phyloP scores from a whole-genome alignment of 495 filamentous ascomycete species.

The Chaetomium fimeti region DNA sequence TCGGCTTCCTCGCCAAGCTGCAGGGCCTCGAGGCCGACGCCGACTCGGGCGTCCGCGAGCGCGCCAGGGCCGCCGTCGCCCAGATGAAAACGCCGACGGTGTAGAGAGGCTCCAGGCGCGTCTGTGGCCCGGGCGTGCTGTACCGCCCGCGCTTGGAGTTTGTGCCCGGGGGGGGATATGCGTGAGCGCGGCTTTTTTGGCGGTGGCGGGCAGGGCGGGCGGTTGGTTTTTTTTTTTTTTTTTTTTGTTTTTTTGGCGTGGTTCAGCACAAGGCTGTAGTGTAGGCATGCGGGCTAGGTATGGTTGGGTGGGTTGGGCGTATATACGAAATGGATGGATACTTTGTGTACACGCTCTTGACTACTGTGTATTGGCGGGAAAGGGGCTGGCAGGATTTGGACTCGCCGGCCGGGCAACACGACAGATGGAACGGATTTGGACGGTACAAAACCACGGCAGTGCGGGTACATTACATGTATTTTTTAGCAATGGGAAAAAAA shows the following conservation, averaged over 20 bases:
- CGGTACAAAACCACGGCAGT: not conserved
- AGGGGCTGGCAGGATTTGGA: not conserved
- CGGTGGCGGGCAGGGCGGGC: too few relatives aligned
- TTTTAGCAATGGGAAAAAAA: not conserved
- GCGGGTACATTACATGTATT: not conserved
- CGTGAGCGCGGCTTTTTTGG: not conserved
- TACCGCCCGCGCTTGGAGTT: too few relatives aligned
- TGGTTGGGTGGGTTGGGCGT: not conserved
- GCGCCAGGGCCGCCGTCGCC: constrained; percentile 73
- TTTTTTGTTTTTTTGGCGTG: too few relatives aligned
- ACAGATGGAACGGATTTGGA: not conserved
- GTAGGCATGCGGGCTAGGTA: not conserved
- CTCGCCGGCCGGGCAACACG: not conserved
- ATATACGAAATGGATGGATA: not conserved
- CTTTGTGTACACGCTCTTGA: not conserved
- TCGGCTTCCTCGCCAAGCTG: constrained; percentile 70
- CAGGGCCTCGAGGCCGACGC: constrained; percentile 64
- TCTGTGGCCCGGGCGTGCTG: not conserved
- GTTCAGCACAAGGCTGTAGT: too few relatives aligned
- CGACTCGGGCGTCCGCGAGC: constrained; percentile 80
- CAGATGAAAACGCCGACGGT: constrained; percentile 52
- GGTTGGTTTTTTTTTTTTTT: not conserved
- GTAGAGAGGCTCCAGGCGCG: not conserved
- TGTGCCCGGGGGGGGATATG: not conserved
- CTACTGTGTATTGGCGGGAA: not conserved